These are phyloP conservation scores for Besnoitia besnoiti DNA, from an alignment of 169 alveolate species.

Conservation along the genomic window DNA sequence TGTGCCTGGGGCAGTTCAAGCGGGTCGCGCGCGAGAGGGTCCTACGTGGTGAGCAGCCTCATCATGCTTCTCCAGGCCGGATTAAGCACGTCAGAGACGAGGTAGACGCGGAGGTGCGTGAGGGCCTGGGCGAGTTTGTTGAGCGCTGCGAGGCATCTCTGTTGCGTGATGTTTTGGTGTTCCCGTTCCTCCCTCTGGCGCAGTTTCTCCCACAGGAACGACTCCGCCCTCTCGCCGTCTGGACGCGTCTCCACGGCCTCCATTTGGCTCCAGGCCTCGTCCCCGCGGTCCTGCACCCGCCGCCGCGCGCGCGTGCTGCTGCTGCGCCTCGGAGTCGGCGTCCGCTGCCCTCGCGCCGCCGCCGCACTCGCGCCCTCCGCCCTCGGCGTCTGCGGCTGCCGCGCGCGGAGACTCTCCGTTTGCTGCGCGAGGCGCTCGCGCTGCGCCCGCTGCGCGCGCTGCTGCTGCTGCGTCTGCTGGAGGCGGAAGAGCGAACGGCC, in stretches of 20 bases:
- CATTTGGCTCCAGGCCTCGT: too few relatives aligned
- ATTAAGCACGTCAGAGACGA: constrained; percentile 18
- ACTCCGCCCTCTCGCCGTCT: neutral
- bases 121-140: neutral
- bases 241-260: too few relatives aligned
- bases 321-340: neutral
- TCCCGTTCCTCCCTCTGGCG: neutral
- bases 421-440: too few relatives aligned
- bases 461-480: neutral
- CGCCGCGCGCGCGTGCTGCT: neutral
- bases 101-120: constrained; percentile 6
- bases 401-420: neutral
- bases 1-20: neutral
- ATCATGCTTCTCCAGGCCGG: constrained; percentile 31
- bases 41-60: constrained; percentile 1
- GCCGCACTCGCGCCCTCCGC: too few relatives aligned
- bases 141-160: neutral
- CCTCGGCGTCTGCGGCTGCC: neutral
- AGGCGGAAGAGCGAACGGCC: neutral
- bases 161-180: neutral
- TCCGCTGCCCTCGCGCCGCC: neutral
- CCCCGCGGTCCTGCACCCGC: too few relatives aligned
- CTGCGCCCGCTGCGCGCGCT: neutral
- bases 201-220: neutral
- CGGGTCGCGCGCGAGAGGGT: neutral